Percentiles rank a stretch among this genome's conserved stretches.
These are phyloP conservation scores for Saturnispora halmiae DNA, from an alignment of 805 yeast genomes.

Conservation along the genomic window DNA sequence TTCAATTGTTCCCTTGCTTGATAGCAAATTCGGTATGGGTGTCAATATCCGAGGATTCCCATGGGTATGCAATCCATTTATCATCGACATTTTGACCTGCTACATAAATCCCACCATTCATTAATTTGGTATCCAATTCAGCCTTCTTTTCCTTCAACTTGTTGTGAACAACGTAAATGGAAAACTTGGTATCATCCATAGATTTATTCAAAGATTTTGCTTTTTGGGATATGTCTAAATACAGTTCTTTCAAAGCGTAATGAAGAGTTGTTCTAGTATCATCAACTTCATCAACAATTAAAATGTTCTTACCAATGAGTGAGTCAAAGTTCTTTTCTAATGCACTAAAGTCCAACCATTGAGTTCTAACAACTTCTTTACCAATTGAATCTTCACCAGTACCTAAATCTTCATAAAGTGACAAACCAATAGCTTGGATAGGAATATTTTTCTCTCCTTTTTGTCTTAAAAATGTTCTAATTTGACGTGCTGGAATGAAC, in stretches of 20 bases:
- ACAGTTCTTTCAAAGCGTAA: slow-evolving; percentile 70
- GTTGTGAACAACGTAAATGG: slow-evolving; percentile 76
- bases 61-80: slow-evolving; percentile 82
- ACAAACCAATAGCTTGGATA: slow-evolving; percentile 61
- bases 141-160: slow-evolving; percentile 77
- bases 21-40: slow-evolving; percentile 58
- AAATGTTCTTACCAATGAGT: slow-evolving; percentile 68
- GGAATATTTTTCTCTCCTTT: slow-evolving; percentile 58
- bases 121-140: slow-evolving; percentile 51
- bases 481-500: slow-evolving; percentile 58
- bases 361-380: slow-evolving; percentile 76
- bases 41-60: slow-evolving; percentile 82
- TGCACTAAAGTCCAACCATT: slow-evolving; percentile 81
- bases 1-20: slow-evolving; percentile 51
- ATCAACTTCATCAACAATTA: slow-evolving; percentile 86
- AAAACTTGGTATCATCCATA: slow-evolving; percentile 55
- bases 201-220: slow-evolving; percentile 51
- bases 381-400: slow-evolving; percentile 50
- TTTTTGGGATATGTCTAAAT: slow-evolving; percentile 53
- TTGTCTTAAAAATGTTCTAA: slow-evolving; percentile 52
- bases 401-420: slow-evolving; percentile 51
- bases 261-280: slow-evolving; percentile 87
- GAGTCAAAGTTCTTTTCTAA: slow-evolving; percentile 61
- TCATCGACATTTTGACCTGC: slow-evolving; percentile 72
- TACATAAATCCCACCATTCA: slow-evolving; percentile 56